These are phyloP conservation scores for Guyanaporus albipodus DNA, from an alignment of 768 basidiomycete species.

Conservation along the genomic window DNA sequence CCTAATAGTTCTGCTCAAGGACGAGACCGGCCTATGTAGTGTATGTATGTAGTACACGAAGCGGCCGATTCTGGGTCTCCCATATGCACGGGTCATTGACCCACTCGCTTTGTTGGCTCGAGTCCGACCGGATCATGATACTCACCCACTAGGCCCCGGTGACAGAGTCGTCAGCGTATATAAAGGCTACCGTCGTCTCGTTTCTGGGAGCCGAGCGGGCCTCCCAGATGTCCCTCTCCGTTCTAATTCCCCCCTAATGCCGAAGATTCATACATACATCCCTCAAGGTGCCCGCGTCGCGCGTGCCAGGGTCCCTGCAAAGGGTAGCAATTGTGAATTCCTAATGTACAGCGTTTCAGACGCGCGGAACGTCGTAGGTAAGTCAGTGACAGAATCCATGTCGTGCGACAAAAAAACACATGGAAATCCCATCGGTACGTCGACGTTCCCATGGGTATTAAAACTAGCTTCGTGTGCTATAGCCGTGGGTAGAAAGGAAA, in stretches of 20 bases:
- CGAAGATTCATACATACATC: neutral
- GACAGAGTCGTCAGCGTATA: constrained; percentile 11
- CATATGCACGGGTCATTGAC: constrained; percentile 7
- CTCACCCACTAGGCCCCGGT: constrained; percentile 20
- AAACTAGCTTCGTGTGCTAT: constrained; percentile 5
- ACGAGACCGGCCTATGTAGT: no score
- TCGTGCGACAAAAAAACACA: neutral
- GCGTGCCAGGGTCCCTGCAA: neutral
- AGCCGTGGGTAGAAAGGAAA: neutral
- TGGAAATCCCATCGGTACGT: constrained; percentile 16
- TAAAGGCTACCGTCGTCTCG: neutral
- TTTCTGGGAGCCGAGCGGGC: neutral
- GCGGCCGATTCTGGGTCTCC: no score
- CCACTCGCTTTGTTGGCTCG: constrained; percentile 12
- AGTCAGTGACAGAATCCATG: constrained; percentile 1
- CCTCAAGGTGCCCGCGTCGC: neutral
- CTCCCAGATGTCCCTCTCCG: no score
- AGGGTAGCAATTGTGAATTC: neutral
- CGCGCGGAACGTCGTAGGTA: constrained; percentile 2
- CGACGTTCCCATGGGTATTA: constrained; percentile 9
- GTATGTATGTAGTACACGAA: no score
- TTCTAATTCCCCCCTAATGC: neutral
- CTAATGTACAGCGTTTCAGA: constrained; percentile 1
- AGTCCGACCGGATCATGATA: constrained; percentile 11
- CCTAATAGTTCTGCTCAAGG: no score